Evolutionary conservation across 495 filamentous ascomycete genomes (phyloP).

Genomic region (Trichoderma erinaceum): DNA sequence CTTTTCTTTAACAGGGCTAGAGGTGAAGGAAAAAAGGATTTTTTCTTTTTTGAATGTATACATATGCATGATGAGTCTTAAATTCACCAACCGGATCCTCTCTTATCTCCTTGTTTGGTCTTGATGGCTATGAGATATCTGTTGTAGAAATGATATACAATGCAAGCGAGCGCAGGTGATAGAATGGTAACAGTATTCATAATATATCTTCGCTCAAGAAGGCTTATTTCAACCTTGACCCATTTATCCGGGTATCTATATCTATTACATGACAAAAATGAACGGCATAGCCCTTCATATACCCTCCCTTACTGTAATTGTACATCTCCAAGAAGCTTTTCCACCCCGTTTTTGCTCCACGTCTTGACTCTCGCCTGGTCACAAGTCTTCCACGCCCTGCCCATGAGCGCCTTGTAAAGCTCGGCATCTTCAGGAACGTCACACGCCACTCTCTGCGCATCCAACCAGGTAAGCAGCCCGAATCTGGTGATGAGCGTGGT

Average conservation of each 20-base stretch:
- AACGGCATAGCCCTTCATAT: not conserved
- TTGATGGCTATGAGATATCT: not conserved
- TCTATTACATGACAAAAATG: too few relatives aligned
- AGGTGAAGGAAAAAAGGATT: not conserved
- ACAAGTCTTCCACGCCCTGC: conserved; percentile 60
- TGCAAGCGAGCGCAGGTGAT: too few relatives aligned
- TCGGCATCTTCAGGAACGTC: conserved; percentile 40
- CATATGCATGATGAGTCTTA: not conserved
- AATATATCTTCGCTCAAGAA: too few relatives aligned
- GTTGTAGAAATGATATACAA: too few relatives aligned
- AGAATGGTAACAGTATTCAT: too few relatives aligned
- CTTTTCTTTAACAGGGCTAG: not conserved
- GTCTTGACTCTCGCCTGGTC: conserved; percentile 57
- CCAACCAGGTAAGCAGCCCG: conserved; percentile 76
- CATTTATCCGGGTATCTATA: too few relatives aligned
- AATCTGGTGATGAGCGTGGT: conserved; percentile 80
- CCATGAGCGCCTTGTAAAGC: conserved; percentile 52
- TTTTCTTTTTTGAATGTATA: too few relatives aligned
- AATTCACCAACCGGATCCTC: not conserved
- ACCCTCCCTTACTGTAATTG: not conserved
- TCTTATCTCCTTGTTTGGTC: not conserved
- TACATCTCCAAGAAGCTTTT: conserved; percentile 1
- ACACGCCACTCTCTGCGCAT: conserved; percentile 50
- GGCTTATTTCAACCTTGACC: too few relatives aligned
- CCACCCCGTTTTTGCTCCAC: conserved; percentile 55